Evolutionary conservation across 139 green algal genomes (phyloP).

Genomic region (Tetraselmis chui): DNA sequence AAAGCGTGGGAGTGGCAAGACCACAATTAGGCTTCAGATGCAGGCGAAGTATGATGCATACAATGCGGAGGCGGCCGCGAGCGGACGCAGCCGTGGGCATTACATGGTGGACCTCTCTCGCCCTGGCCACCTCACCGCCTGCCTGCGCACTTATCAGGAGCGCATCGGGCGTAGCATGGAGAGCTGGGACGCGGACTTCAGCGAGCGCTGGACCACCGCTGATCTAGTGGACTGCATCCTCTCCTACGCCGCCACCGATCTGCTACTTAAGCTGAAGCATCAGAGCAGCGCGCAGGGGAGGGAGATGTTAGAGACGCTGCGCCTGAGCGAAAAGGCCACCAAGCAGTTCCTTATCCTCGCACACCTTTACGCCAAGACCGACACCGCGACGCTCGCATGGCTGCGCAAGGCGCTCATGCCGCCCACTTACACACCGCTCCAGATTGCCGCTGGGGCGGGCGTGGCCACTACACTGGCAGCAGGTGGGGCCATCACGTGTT

Average conservation of each 20-base stretch:
- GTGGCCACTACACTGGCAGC: neutral
- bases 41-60: constrained; percentile 54
- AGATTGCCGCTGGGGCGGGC: constrained; percentile 19
- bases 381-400: constrained; percentile 45
- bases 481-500: neutral
- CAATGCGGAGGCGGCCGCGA: constrained; percentile 43
- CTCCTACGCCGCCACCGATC: constrained; percentile 56
- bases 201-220: constrained; percentile 55
- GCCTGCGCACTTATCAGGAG: constrained; percentile 64
- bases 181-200: constrained; percentile 78
- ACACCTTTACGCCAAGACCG: constrained; percentile 67
- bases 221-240: constrained; percentile 85
- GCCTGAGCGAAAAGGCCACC: constrained; percentile 37
- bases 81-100: constrained; percentile 48
- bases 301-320: constrained; percentile 55
- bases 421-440: constrained; percentile 25
- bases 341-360: constrained; percentile 72
- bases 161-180: constrained; percentile 48
- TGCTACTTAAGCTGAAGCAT: constrained; percentile 51
- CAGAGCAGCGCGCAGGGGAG: constrained; percentile 12
- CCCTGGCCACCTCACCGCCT: constrained; percentile 72
- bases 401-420: constrained; percentile 52
- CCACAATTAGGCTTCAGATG: constrained; percentile 78
- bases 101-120: constrained; percentile 71
- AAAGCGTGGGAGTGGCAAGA: constrained; percentile 68